Base-by-base conservation (phyloP, 441 rosid species). In the Croton setiger region DNA sequence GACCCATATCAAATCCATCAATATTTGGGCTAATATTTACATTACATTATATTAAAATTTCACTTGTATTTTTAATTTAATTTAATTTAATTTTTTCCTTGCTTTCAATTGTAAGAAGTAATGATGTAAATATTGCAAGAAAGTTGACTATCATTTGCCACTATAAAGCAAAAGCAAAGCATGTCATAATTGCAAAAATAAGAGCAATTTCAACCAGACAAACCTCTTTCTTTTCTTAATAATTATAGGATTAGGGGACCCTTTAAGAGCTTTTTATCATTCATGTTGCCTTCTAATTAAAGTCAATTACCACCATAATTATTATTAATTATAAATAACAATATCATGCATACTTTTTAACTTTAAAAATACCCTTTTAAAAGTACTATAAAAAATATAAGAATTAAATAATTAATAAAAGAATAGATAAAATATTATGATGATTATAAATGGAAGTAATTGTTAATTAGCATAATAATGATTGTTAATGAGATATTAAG, bases 121-220 rank as follows among this genome's bases (percentile, higher is more conserved):
- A 79, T 79, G 67, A 82, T 78, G 67, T 53, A 41, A 45, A 71
- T 60, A 66, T 54, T 72, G 69, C 27, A 75, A 76, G 66, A 79
- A 79, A 77, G 82, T 73, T 77, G 81, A 81, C 82, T 51, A 74
- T 68, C 54, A 78, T 76, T 66, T 72, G 73, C 76, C 76, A 73
- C 83, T 51, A 75, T 55, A 52, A 61, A 66, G 69, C 78, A 71
- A 83, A 77, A 79, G 76, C 72, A 72, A 63, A 60, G n/a, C 60
- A 56, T 47, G 81, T 73, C 70, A 81, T 81, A 64, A 81, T 68
- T 75, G 69, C 75, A 53, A 41, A 71, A 44, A 68, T 59, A 77
- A 69, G 77, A 65, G 52, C 78, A 61, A 68, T 72, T 73, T 79
- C 81, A 68, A 72, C 75, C 20, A 27, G 70, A 74, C 77, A 62